Base-by-base conservation (phyloP, 2,329 filamentous ascomycete genomes). In the Sporothrix humicola region DNA sequence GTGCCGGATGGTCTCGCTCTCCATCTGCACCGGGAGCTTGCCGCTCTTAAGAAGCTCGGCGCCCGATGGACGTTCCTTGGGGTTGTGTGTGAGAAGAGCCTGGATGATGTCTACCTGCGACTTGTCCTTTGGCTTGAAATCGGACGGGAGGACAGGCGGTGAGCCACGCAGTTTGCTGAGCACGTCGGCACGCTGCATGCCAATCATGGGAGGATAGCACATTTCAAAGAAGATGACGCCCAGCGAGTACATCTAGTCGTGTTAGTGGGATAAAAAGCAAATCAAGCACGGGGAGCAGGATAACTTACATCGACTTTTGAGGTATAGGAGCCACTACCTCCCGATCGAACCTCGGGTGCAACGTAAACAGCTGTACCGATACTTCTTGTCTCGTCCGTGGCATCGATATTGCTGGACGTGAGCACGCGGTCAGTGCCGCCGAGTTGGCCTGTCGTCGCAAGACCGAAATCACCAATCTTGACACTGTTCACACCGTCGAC, bases 211-310 rank as follows among this genome's bases (percentile, higher is more conserved):
- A 48, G 85, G 82, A 76, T 91, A 95, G 79, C 93, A 97, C 96
- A 99, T 99, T 82, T 99, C 96, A 77, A 98, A 98, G 83, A 99
- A 97, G 73, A 99, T 98, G 76, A 99, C 93, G 0, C 96, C 96
- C 58, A 99, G 86, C 0, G 95, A 98, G 80, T 96, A 99, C 95
- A 99, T 98, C 87, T 90, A 73, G 50, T 48, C 8, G 8, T n/a
- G 70, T 80, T 74, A 78, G 76, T 37, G 5, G 31, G 31, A 68
- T 5, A 17, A 1, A 26, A 50, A 48, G n/a, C 9, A 48, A 48
- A 8, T 46, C 44, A 3, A 15, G 8, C 70, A 8, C 6, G 23
- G 3, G 7, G 59, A 3, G 44, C 9, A 15, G 61, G n/a, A 85
- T 90, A 85, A n/a, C n/a, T n/a, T 82, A 91, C 90, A 83, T 99